Conservation (phyloP, 2,329 filamentous ascomycete species). For the Pseudocercospora eumusae region DNA sequence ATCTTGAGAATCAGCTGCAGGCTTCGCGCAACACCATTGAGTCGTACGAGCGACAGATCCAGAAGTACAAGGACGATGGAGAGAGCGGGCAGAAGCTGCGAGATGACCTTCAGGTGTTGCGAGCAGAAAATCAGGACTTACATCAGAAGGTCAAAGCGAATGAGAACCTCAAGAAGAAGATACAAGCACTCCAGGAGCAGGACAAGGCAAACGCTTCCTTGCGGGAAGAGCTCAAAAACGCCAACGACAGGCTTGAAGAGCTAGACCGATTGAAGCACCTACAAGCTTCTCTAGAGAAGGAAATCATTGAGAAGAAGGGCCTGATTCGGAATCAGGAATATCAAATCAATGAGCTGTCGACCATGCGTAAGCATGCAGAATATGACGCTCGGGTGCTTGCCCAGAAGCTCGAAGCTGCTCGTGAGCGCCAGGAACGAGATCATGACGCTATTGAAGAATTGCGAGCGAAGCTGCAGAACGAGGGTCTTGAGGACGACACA, state of each 20-base stretch:
- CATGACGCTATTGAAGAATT: slow-evolving; percentile 52
- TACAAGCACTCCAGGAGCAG: slow-evolving; percentile 52
- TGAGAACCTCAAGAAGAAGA: slow-evolving; percentile 57
- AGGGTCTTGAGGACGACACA: slow-evolving; percentile 41
- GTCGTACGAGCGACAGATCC: slow-evolving; percentile 50
- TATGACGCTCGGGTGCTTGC: slow-evolving; percentile 51
- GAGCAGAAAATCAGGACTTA: slow-evolving; percentile 53
- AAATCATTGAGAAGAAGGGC: slow-evolving; percentile 54
- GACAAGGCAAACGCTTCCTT: slow-evolving; percentile 47
- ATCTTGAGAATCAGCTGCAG: slow-evolving; percentile 51
- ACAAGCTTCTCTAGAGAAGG: slow-evolving; percentile 50
- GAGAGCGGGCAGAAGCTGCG: slow-evolving; percentile 52
- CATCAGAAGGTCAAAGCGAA: slow-evolving; percentile 53
- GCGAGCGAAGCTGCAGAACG: slow-evolving; percentile 48
- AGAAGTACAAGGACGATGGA: slow-evolving; percentile 45
- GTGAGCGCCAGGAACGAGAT: slow-evolving; percentile 51
- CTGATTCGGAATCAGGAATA: slow-evolving; percentile 54
- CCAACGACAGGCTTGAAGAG: slow-evolving; percentile 48
- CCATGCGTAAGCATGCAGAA: slow-evolving; percentile 50
- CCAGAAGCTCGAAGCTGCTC: slow-evolving; percentile 51
- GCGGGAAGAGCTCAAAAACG: slow-evolving; percentile 49
- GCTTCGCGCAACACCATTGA: slow-evolving; percentile 48
- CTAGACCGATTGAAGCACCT: slow-evolving; percentile 49
- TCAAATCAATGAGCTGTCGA: slow-evolving; percentile 54
- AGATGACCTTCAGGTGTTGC: slow-evolving; percentile 53